phyloP scores from a whole-genome alignment of 139 green algal species.

The Edaphochlamys debaryana region DNA sequence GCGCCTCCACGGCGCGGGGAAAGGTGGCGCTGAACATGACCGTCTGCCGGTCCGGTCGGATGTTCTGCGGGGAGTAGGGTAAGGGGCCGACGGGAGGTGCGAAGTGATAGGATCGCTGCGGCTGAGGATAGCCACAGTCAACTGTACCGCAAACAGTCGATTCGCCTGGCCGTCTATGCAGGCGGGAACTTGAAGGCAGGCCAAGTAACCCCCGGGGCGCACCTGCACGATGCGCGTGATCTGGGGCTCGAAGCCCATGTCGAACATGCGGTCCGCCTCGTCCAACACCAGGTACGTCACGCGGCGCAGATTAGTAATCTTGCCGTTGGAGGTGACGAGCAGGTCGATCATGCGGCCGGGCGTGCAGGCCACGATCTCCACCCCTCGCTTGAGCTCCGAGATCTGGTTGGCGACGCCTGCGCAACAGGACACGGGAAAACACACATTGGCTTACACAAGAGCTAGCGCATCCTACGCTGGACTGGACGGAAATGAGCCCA shows the following conservation, averaged over 20 bases:
- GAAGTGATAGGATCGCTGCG: too few relatives aligned
- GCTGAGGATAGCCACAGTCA: too few relatives aligned
- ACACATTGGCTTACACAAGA: too few relatives aligned
- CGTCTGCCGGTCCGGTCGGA: conserved; percentile 95
- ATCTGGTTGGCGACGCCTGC: conserved; percentile 88
- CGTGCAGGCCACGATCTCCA: conserved; percentile 92
- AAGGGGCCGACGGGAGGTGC: background rate
- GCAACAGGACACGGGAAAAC: too few relatives aligned
- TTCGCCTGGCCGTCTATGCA: too few relatives aligned
- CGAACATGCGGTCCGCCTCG: conserved; percentile 99
- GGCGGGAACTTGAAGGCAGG: too few relatives aligned
- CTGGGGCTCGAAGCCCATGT: conserved; percentile 89
- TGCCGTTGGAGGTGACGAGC: conserved; percentile 83
- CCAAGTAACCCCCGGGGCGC: too few relatives aligned
- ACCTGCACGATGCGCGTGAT: conserved; percentile 67
- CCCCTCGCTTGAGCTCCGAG: conserved; percentile 92
- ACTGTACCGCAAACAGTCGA: too few relatives aligned
- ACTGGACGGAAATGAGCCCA: too few relatives aligned
- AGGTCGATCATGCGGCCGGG: conserved; percentile 99
- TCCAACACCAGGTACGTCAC: conserved; percentile 98
- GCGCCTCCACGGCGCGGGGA: conserved; percentile 84
- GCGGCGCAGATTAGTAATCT: conserved; percentile 95
- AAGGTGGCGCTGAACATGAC: conserved; percentile 99
- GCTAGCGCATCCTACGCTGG: too few relatives aligned
- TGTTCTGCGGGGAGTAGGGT: conserved; percentile 63